Evolutionary conservation across 106 monocot species (phyloP).

Genomic region (Triglochin maritima): DNA sequence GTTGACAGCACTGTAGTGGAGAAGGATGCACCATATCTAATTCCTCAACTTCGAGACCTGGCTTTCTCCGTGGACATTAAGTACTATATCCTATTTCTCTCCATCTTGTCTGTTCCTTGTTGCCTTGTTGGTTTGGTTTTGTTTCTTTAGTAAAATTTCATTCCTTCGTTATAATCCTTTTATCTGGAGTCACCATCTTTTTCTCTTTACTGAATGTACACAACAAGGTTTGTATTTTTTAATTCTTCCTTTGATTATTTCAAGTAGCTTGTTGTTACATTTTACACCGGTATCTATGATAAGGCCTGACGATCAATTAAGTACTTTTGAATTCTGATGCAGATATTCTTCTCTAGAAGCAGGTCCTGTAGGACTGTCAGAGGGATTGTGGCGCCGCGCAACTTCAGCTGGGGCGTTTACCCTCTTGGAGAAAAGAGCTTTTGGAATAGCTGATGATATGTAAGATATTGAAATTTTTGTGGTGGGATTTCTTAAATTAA

Average conservation of each 20-base stretch:
- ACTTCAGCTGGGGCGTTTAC: conserved; percentile 61
- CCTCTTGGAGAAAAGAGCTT: conserved; percentile 81
- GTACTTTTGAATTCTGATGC: not conserved
- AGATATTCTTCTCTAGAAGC: conserved; percentile 62
- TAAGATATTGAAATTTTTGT: conserved; percentile 20
- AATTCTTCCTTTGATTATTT: too few species aligned
- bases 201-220: too few species aligned
- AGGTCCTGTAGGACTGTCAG: conserved; percentile 34
- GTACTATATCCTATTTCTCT: conserved; percentile 16
- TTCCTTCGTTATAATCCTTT: too few species aligned
- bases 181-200: too few species aligned
- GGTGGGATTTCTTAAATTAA: not conserved
- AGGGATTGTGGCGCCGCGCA: conserved; percentile 79
- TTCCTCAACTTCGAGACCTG: conserved; percentile 81
- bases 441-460: conserved; percentile 97
- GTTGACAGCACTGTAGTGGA: conserved; percentile 51
- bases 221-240: too few species aligned
- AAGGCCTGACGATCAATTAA: too few species aligned
- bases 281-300: too few species aligned
- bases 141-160: not conserved
- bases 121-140: not conserved
- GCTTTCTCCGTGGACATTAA: conserved; percentile 92
- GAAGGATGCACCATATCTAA: conserved; percentile 53
- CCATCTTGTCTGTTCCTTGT: not conserved
- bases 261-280: too few species aligned